Evolutionary conservation across 257 asterid genomes (phyloP).

Genomic region (Penstemon davidsonii): DNA sequence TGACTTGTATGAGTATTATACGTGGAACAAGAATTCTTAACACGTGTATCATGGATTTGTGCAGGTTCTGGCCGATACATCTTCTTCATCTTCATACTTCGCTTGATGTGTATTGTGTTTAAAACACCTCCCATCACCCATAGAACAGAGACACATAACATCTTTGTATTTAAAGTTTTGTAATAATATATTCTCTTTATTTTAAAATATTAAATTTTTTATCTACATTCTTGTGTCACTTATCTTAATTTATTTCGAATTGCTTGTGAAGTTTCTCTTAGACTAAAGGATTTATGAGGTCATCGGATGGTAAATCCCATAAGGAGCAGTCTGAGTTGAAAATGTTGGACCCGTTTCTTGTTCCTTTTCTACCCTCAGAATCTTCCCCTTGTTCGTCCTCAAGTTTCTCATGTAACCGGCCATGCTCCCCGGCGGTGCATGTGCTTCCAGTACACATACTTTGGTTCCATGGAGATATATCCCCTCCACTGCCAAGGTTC

Average conservation of each 20-base stretch:
- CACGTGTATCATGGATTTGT: slow-evolving; percentile 25
- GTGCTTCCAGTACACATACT: slow-evolving; percentile 60
- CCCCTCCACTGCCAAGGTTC: slow-evolving; percentile 45
- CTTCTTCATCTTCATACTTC: slow-evolving; percentile 94
- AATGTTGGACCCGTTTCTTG: slow-evolving; percentile 42
- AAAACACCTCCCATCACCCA: slow-evolving; percentile 14
- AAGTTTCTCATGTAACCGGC: slow-evolving; percentile 38
- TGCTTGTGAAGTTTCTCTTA: slow-evolving; percentile 8
- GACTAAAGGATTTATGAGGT: slow-evolving; percentile 62
- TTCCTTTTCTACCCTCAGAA: slow-evolving; percentile 38
- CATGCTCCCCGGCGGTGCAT: slow-evolving; percentile 48
- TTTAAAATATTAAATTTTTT: background rate
- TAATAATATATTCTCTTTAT: background rate
- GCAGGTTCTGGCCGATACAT: slow-evolving; percentile 96
- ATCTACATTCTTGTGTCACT: background rate
- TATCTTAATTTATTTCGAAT: background rate
- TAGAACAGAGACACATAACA: background rate
- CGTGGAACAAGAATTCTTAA: slow-evolving; percentile 7
- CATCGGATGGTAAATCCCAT: slow-evolving; percentile 79
- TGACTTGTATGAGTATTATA: slow-evolving; percentile 18
- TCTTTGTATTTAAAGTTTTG: background rate
- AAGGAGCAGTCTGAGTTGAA: slow-evolving; percentile 65
- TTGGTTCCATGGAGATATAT: slow-evolving; percentile 61
- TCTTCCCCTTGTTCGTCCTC: slow-evolving; percentile 47
- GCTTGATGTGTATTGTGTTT: slow-evolving; percentile 51